Conservation (phyloP, 768 basidiomycete genomes). For the Daedalea quercina region DNA sequence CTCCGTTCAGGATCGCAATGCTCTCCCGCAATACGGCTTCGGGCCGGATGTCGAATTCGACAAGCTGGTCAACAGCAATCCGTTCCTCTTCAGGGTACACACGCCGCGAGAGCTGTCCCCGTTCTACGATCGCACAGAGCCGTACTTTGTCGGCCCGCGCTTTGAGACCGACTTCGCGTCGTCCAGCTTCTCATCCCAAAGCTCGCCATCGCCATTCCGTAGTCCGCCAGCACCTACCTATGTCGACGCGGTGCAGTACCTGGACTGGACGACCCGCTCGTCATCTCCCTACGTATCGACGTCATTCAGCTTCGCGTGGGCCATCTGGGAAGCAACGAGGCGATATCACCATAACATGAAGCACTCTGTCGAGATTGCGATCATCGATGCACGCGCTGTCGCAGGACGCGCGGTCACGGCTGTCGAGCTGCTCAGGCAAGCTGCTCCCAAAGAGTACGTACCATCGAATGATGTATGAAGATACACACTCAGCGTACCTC, state of each 20-base stretch:
- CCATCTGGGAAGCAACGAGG: constrained; percentile 74
- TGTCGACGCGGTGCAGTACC: constrained; percentile 57
- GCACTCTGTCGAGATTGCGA: constrained; percentile 70
- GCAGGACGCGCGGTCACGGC: constrained; percentile 55
- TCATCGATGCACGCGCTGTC: constrained; percentile 65
- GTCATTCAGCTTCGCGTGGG: constrained; percentile 79
- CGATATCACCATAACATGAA: constrained; percentile 69
- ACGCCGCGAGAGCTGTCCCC: constrained; percentile 59
- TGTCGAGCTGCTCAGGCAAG: constrained; percentile 52
- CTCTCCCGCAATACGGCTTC: constrained; percentile 71
- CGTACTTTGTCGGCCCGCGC: constrained; percentile 63
- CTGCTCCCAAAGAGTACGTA: constrained; percentile 48
- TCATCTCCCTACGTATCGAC: constrained; percentile 67
- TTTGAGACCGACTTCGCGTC: constrained; percentile 38
- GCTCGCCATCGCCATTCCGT: constrained; percentile 19
- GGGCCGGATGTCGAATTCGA: constrained; percentile 56
- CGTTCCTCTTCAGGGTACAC: constrained; percentile 75
- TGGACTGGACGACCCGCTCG: constrained; percentile 74
- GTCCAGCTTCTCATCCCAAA: constrained; percentile 17
- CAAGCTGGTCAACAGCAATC: constrained; percentile 53
- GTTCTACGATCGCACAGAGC: constrained; percentile 46
- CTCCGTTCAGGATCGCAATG: constrained; percentile 14
- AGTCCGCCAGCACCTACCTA: constrained; percentile 36
- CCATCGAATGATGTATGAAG: not conserved
- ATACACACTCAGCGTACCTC: constrained; percentile 5